Conservation (phyloP, 164 flowering plant genomes). For the Vitis vinifera region DNA sequence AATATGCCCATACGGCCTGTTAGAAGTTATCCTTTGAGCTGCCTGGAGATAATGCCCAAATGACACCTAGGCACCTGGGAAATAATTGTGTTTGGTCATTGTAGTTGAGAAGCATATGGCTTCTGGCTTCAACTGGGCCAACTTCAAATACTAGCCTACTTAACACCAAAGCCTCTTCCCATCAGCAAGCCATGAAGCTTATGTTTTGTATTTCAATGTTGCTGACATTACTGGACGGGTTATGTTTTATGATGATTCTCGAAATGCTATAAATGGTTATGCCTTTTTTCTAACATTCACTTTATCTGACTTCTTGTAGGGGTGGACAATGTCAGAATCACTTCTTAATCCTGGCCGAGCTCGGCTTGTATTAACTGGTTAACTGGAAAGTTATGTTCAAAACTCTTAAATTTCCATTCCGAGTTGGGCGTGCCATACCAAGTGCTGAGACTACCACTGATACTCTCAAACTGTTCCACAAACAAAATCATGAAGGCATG, state of each 20-base stretch:
- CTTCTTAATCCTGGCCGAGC: slow-evolving; percentile 95
- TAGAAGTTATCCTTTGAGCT: too few species aligned
- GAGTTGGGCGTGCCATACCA: background rate
- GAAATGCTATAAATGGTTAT: background rate
- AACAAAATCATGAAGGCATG: background rate
- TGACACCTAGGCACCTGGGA: too few species aligned
- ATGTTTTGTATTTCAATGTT: background rate
- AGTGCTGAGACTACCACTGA: background rate
- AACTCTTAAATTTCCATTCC: background rate
- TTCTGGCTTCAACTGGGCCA: too few species aligned
- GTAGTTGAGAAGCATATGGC: too few species aligned
- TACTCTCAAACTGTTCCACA: background rate
- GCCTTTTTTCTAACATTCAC: background rate
- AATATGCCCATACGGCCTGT: too few species aligned
- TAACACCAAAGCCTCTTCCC: too few species aligned
- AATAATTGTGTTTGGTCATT: too few species aligned
- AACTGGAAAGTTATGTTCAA: background rate
- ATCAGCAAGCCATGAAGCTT: too few species aligned
- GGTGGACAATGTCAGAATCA: slow-evolving; percentile 96
- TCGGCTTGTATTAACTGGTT: slow-evolving; percentile 40
- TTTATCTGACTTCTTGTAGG: slow-evolving; percentile 44
- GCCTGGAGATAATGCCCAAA: too few species aligned
- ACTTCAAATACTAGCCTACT: too few species aligned
- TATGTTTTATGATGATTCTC: background rate
- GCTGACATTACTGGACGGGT: background rate